phyloP scores from a whole-genome alignment of 106 monocot species.

The Allium sativum region DNA sequence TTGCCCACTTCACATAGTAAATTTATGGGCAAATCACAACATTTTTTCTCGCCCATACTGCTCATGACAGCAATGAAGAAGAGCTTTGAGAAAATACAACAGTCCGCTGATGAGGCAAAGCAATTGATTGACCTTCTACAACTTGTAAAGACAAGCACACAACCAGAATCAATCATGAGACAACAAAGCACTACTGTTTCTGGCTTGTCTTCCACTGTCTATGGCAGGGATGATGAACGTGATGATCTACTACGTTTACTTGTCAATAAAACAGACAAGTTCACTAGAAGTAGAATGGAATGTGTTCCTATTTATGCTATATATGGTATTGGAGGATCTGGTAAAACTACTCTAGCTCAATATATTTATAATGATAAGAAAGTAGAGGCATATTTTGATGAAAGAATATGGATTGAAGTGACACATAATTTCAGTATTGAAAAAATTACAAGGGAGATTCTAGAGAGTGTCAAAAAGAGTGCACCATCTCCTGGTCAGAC shows the following conservation, averaged over 20 bases:
- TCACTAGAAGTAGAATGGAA: neutral
- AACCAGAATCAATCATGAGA: no score
- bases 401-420: slow-evolving; percentile 1
- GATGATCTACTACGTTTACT: neutral
- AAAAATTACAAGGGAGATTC: neutral
- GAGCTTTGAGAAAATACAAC: neutral
- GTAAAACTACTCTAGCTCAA: slow-evolving; percentile 5
- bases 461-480: neutral
- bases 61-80: slow-evolving; percentile 3
- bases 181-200: neutral
- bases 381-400: neutral
- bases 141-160: neutral
- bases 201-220: neutral
- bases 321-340: slow-evolving; percentile 3
- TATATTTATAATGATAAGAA: neutral
- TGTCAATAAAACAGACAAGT: neutral
- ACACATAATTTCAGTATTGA: neutral
- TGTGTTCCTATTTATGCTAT: neutral
- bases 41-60: neutral
- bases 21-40: neutral
- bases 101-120: neutral
- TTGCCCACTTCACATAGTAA: neutral
- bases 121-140: neutral
- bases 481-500: neutral
- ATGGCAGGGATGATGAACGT: neutral